Conservation (phyloP, 2,329 filamentous ascomycete species). For the Neocatenulostroma microsporum region DNA sequence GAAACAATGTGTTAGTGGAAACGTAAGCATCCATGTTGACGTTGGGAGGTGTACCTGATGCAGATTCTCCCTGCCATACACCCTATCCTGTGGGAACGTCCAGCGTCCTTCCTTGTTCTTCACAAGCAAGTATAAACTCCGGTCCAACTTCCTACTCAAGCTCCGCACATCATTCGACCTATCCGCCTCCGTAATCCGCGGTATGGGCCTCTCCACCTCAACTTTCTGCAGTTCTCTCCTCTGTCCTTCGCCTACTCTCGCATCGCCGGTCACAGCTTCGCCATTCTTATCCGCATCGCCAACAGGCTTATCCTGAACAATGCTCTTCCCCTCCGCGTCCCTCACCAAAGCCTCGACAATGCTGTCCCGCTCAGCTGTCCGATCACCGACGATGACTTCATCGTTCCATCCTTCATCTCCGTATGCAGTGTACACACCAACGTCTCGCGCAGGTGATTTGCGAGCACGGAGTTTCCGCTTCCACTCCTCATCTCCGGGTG, state of each 20-base stretch:
- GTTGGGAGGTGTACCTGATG: conserved; percentile 58
- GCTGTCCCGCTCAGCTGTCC: conserved; percentile 55
- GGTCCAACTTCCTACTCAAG: conserved; percentile 68
- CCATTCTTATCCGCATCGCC: conserved; percentile 33
- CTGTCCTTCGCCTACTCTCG: conserved; percentile 19
- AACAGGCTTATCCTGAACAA: conserved; percentile 46
- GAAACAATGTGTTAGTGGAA: background rate
- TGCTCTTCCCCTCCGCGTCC: conserved; percentile 56
- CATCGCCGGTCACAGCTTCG: conserved; percentile 38
- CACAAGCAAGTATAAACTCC: conserved; percentile 83
- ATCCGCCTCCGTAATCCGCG: conserved; percentile 72
- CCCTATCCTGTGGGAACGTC: conserved; percentile 69
- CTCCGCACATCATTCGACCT: conserved; percentile 63
- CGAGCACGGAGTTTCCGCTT: conserved; percentile 75
- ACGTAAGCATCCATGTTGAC: conserved; percentile 18
- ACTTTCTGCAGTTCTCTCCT: conserved; percentile 19
- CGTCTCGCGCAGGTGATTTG: conserved; percentile 69
- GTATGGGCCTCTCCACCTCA: conserved; percentile 58
- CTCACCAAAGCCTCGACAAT: conserved; percentile 62
- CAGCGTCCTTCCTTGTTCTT: conserved; percentile 63
- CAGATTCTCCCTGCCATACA: conserved; percentile 66
- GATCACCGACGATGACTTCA: conserved; percentile 70
- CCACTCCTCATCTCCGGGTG: conserved; percentile 79
- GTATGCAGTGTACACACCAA: conserved; percentile 75
- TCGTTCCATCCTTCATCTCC: conserved; percentile 78